Percentiles rank a stretch among this genome's conserved stretches.
phyloP scores from a whole-genome alignment of 805 yeast genomes.

The Groenewaldozyma tartarivorans region DNA sequence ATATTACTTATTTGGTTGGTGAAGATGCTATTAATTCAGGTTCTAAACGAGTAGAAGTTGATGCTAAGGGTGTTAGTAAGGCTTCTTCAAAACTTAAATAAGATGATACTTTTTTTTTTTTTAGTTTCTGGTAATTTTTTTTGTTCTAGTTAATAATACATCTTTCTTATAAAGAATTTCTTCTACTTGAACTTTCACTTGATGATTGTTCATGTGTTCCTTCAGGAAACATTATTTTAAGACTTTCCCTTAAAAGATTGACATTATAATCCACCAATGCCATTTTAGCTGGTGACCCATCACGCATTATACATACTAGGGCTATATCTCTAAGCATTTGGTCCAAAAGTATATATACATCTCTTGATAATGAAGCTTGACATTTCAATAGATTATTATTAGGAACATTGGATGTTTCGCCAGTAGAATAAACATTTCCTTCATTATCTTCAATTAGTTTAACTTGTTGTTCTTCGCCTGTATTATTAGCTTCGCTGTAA shows the following conservation, averaged over 20 bases:
- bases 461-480: slow-evolving; percentile 7
- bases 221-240: slow-evolving; percentile 34
- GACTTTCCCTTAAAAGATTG: slow-evolving; percentile 63
- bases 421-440: slow-evolving; percentile 22
- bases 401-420: neutral
- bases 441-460: slow-evolving; percentile 10
- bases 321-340: slow-evolving; percentile 93
- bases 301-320: slow-evolving; percentile 73
- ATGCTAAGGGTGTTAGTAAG: slow-evolving; percentile 25
- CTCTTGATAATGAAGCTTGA: slow-evolving; percentile 69
- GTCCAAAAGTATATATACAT: slow-evolving; percentile 70
- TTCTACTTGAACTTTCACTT: no score
- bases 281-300: slow-evolving; percentile 43
- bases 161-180: no score
- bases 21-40: slow-evolving; percentile 27
- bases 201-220: neutral
- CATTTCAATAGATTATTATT: slow-evolving; percentile 36
- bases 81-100: slow-evolving; percentile 16
- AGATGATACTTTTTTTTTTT: neutral
- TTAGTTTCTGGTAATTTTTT: no score
- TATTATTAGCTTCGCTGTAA: slow-evolving; percentile 10
- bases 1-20: slow-evolving; percentile 35
- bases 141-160: no score
- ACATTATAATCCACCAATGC: slow-evolving; percentile 86
- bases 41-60: slow-evolving; percentile 29